phyloP scores from a whole-genome alignment of 2,329 filamentous ascomycete species.

The Onygenales sp. region DNA sequence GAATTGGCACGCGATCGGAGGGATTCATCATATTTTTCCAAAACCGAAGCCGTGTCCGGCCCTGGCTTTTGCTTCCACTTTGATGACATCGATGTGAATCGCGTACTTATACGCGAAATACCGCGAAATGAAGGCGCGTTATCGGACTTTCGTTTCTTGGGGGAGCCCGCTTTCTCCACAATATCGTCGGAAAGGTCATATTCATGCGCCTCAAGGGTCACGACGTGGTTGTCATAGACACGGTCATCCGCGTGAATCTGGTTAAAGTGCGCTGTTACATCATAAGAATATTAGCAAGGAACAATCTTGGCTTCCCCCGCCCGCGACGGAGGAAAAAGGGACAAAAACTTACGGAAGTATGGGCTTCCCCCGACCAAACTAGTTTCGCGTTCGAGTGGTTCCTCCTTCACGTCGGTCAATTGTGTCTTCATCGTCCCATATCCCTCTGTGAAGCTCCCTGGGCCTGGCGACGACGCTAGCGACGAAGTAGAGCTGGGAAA shows the following conservation, averaged over 20 bases:
- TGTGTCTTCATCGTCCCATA: conserved; percentile 49
- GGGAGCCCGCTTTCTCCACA: conserved; percentile 49
- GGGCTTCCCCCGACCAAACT: conserved; percentile 45
- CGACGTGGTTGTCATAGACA: conserved; percentile 21
- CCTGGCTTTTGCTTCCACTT: conserved; percentile 29
- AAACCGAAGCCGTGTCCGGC: conserved; percentile 24
- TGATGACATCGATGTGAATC: conserved; percentile 65
- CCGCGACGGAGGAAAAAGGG: neutral
- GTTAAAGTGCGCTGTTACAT: conserved; percentile 27
- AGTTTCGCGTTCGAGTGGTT: conserved; percentile 59
- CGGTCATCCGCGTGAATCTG: conserved; percentile 17
- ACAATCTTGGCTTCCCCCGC: neutral
- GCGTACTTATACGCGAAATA: conserved; percentile 55
- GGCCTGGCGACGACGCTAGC: conserved; percentile 50
- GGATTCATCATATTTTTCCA: conserved; percentile 21
- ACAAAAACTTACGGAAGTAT: conserved; percentile 60
- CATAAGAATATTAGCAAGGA: conserved; percentile 7
- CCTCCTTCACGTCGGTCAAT: conserved; percentile 77
- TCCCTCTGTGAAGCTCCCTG: conserved; percentile 39
- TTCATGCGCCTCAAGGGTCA: conserved; percentile 22
- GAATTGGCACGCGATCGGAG: conserved; percentile 34
- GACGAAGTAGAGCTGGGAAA: conserved; percentile 66
- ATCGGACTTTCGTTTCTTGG: conserved; percentile 45
- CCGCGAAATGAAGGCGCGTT: conserved; percentile 33
- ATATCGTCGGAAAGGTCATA: conserved; percentile 52